These are phyloP conservation scores for Sordariomycetes sp. DNA, from an alignment of 2,329 filamentous ascomycete genomes.

Conservation along the genomic window DNA sequence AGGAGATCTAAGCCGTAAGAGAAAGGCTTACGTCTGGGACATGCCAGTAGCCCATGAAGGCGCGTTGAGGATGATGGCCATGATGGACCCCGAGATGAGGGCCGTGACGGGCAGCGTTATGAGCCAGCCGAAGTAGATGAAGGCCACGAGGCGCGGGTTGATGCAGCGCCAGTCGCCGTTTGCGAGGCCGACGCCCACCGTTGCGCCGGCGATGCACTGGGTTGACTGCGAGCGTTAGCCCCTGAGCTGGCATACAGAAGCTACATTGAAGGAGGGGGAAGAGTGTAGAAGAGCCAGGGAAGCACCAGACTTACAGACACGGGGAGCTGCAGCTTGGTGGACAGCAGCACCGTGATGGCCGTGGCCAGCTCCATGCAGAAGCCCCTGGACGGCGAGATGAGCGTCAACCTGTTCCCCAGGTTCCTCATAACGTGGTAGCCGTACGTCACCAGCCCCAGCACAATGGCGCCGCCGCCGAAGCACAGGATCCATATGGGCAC, in stretches of 20 bases:
- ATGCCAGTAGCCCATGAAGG: slow-evolving; percentile 21
- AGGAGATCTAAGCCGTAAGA: neutral
- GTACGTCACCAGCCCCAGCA: slow-evolving; percentile 49
- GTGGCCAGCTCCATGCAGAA: slow-evolving; percentile 40
- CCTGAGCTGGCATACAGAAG: neutral
- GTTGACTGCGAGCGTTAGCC: slow-evolving; percentile 23
- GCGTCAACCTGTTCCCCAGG: slow-evolving; percentile 43
- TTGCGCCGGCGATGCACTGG: slow-evolving; percentile 41
- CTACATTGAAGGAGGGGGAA: neutral
- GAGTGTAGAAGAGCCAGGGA: neutral
- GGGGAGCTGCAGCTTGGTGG: slow-evolving; percentile 37
- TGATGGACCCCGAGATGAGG: slow-evolving; percentile 37
- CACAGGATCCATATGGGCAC: slow-evolving; percentile 39
- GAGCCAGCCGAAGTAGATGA: slow-evolving; percentile 38
- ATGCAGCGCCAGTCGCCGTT: slow-evolving; percentile 37
- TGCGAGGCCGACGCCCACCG: slow-evolving; percentile 38
- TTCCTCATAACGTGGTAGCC: slow-evolving; percentile 53
- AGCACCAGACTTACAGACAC: slow-evolving; percentile 21
- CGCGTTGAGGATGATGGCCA: slow-evolving; percentile 44
- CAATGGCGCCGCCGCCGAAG: slow-evolving; percentile 35
- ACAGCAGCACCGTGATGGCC: slow-evolving; percentile 41
- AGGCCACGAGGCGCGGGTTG: slow-evolving; percentile 35
- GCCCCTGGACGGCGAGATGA: slow-evolving; percentile 41
- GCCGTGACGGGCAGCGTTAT: slow-evolving; percentile 39
- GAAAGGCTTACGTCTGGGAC: neutral